Evolutionary conservation across 305 asterid species (phyloP).

Genomic region (Fraxinus xanthoxyloides): DNA sequence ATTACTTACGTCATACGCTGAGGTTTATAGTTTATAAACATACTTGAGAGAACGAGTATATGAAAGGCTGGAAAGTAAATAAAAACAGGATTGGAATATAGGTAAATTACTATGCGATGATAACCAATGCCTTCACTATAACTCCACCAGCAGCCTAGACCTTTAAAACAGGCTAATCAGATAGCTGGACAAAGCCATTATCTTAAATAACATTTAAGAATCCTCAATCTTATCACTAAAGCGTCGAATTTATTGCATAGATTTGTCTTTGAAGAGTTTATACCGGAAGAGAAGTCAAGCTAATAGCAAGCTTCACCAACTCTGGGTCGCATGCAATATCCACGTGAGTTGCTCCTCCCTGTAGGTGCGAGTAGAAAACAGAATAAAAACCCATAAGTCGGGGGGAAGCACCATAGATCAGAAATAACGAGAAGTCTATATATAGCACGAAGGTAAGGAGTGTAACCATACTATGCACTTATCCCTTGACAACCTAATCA

Average conservation of each 20-base stretch:
- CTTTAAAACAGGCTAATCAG: background rate
- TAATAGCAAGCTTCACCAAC: constrained; percentile 73
- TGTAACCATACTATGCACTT: background rate
- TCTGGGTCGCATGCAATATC: constrained; percentile 90
- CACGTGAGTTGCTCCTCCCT: constrained; percentile 97
- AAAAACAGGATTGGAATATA: background rate
- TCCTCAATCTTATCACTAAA: background rate
- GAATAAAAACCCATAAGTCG: background rate
- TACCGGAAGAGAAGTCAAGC: constrained; percentile 84
- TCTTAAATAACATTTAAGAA: background rate
- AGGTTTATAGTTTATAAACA: background rate
- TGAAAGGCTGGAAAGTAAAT: background rate
- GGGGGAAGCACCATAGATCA: background rate
- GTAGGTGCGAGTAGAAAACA: background rate
- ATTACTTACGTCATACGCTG: background rate
- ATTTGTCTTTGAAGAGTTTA: constrained; percentile 6
- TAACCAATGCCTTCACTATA: background rate
- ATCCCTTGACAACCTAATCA: background rate
- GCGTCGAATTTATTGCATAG: background rate
- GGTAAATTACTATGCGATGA: background rate
- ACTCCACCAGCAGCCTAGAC: background rate
- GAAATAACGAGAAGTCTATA: background rate
- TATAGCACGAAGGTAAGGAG: background rate
- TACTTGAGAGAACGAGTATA: background rate
- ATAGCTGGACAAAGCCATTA: background rate